phyloP scores from a whole-genome alignment of 805 yeast genomes.

The Yarrowia sp. region DNA sequence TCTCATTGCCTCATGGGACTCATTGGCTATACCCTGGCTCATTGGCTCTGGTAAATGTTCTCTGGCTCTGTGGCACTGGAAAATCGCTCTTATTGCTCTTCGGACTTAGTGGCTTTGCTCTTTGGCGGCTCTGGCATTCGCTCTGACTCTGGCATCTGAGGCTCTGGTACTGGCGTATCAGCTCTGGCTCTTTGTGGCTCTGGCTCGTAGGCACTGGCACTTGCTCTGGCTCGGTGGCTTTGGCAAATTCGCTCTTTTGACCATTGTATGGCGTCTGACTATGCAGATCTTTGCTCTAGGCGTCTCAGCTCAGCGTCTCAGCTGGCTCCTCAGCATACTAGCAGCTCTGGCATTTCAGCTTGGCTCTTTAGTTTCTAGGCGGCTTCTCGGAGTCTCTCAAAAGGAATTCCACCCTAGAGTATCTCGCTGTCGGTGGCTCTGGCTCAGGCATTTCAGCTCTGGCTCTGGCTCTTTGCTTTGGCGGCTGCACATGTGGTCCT shows the following conservation, averaged over 20 bases:
- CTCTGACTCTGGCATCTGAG: too few species aligned
- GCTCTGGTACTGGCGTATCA: too few species aligned
- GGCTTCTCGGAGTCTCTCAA: too few species aligned
- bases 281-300: background rate
- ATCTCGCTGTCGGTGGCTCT: background rate
- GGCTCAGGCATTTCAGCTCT: background rate
- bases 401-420: background rate
- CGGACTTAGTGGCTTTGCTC: too few species aligned
- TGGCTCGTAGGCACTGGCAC: background rate
- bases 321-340: background rate
- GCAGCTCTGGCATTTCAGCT: background rate
- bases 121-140: background rate
- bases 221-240: background rate
- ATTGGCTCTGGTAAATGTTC: too few species aligned
- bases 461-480: background rate
- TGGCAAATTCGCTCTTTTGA: background rate
- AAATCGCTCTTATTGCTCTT: too few species aligned
- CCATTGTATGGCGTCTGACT: background rate
- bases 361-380: constrained; percentile 1
- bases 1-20: too few species aligned
- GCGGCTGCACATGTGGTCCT: too few species aligned
- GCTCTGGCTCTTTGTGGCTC: background rate
- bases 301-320: background rate
- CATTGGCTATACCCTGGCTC: too few species aligned
- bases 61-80: too few species aligned